phyloP scores from a whole-genome alignment of 768 basidiomycete species.

The Termitomyces sp. region DNA sequence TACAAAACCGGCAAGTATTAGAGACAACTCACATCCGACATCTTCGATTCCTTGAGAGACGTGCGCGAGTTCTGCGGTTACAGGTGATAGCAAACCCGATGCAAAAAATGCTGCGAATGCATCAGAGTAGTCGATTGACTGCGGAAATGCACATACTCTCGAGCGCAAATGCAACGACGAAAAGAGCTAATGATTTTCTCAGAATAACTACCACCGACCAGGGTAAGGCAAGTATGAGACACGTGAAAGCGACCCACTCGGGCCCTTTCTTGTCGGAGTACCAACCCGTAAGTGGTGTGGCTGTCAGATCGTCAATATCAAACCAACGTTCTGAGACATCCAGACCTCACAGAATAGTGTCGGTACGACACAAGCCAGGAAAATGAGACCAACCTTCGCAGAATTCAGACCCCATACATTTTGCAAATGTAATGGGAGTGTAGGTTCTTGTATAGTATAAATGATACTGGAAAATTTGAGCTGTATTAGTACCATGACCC shows the following conservation, averaged over 20 bases:
- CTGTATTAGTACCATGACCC: neutral
- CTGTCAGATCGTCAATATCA: slow-evolving; percentile 27
- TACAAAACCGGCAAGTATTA: neutral
- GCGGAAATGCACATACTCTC: slow-evolving; percentile 43
- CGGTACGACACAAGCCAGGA: slow-evolving; percentile 63
- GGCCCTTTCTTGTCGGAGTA: slow-evolving; percentile 55
- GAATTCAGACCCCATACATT: slow-evolving; percentile 47
- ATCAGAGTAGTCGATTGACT: neutral
- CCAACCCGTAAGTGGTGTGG: slow-evolving; percentile 59
- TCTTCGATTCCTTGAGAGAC: slow-evolving; percentile 57
- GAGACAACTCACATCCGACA: slow-evolving; percentile 57
- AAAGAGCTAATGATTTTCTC: slow-evolving; percentile 40
- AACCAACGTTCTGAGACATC: neutral
- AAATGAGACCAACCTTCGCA: slow-evolving; percentile 61
- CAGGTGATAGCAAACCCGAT: slow-evolving; percentile 56
- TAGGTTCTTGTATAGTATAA: slow-evolving; percentile 51
- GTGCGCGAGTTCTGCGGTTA: slow-evolving; percentile 66
- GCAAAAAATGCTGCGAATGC: slow-evolving; percentile 54
- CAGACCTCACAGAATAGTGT: slow-evolving; percentile 56
- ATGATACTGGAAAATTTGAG: slow-evolving; percentile 35
- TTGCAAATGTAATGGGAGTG: slow-evolving; percentile 56
- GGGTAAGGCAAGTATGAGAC: slow-evolving; percentile 53
- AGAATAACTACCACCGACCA: slow-evolving; percentile 63
- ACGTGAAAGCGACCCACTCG: slow-evolving; percentile 50
- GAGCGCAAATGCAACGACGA: slow-evolving; percentile 48